Conservation (phyloP, 176 grass and related monocot species). For the Melocanna baccifera region DNA sequence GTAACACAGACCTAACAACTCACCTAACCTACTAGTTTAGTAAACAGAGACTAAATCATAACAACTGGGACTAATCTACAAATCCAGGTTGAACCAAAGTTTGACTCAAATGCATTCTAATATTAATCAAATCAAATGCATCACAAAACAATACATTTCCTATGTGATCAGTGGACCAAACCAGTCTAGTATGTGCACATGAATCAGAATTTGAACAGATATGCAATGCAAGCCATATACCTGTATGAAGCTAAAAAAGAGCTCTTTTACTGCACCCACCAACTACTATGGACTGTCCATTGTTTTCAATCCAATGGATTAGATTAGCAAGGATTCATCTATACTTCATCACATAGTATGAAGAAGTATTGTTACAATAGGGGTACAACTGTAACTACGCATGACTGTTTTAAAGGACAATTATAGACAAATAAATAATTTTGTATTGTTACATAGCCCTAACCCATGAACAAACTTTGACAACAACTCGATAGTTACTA, state of each 20-base stretch:
- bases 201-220: neutral
- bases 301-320: no score
- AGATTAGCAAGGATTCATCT: no score
- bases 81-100: constrained; percentile 26
- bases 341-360: no score
- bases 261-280: no score
- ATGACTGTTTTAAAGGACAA: no score
- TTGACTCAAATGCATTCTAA: constrained; percentile 4
- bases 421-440: no score
- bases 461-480: no score
- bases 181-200: neutral
- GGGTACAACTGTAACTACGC: no score
- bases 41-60: neutral
- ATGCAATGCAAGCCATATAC: neutral
- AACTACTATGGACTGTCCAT: no score
- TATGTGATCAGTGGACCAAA: neutral
- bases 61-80: constrained; percentile 5
- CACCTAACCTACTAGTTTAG: constrained; percentile 4
- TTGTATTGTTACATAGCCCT: no score
- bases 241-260: neutral
- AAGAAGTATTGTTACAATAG: no score
- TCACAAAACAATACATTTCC: neutral
- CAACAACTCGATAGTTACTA: no score
- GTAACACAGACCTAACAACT: constrained; percentile 17
- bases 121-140: constrained; percentile 9